A percentile compares a stretch with the other conserved stretches of the same genome.
Evolutionary conservation across 257 asterid species (phyloP).

Genomic region (Rhazya stricta): DNA sequence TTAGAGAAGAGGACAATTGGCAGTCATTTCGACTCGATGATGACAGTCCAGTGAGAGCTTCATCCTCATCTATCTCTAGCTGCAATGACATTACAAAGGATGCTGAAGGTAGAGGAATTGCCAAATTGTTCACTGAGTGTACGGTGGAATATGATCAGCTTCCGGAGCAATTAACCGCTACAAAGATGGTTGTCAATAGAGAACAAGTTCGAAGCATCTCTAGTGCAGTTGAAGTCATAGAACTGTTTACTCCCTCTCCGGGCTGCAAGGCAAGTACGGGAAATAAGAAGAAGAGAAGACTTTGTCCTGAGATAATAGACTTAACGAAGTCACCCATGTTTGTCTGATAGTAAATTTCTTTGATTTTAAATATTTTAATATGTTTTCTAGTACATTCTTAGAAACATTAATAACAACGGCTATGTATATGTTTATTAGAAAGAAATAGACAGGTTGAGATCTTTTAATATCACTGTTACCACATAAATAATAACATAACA

Average conservation of each 20-base stretch:
- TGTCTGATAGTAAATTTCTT: constrained; percentile 13
- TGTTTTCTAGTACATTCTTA: no score
- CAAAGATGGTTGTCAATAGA: constrained; percentile 18
- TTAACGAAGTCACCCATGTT: constrained; percentile 68
- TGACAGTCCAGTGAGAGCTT: constrained; percentile 4
- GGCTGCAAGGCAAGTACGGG: constrained; percentile 25
- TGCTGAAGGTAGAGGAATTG: constrained; percentile 17
- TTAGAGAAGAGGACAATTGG: constrained; percentile 2
- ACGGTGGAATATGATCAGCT: constrained; percentile 7
- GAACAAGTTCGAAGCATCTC: constrained; percentile 14
- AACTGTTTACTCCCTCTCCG: constrained; percentile 68
- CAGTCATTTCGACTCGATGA: constrained; percentile 14
- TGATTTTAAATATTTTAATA: no score
- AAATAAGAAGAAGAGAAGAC: constrained; percentile 58
- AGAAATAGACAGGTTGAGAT: no score
- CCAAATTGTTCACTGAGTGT: constrained; percentile 14
- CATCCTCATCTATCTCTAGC: constrained; percentile 13
- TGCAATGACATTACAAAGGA: constrained; percentile 7
- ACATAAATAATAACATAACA: no score
- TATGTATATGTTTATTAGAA: no score
- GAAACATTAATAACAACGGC: no score
- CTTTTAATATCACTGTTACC: no score
- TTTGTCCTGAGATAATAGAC: constrained; percentile 67
- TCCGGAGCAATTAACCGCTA: constrained; percentile 6
- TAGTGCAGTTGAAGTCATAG: constrained; percentile 60